A percentile compares a stretch with the other conserved stretches of the same genome.
Evolutionary conservation across 257 asterid species (phyloP).

Genomic region (Capsicum chinense): DNA sequence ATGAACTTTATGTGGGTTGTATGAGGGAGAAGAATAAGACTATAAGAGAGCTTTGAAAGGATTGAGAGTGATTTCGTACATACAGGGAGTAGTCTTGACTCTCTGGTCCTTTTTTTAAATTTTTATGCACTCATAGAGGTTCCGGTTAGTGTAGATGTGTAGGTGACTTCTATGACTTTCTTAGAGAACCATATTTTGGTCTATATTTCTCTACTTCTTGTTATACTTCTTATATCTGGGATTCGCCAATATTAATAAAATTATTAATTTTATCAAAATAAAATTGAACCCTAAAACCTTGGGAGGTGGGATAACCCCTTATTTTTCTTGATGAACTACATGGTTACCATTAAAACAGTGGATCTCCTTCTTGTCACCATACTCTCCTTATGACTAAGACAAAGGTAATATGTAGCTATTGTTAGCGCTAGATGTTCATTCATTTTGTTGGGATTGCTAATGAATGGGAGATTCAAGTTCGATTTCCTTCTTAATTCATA

Average conservation of each 20-base stretch:
- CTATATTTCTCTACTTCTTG: not conserved
- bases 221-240: not conserved
- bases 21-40: not conserved
- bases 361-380: conserved; percentile 9
- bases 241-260: not conserved
- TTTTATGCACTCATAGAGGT: not conserved
- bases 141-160: not conserved
- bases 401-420: not conserved
- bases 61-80: not conserved
- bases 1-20: not conserved
- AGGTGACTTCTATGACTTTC: not conserved
- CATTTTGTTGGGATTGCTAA: not conserved
- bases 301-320: not conserved
- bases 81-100: not conserved
- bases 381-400: not conserved
- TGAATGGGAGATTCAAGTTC: conserved; percentile 13
- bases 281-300: not conserved
- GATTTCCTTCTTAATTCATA: conserved; percentile 1
- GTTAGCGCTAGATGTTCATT: not conserved
- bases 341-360: not conserved
- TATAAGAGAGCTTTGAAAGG: not conserved
- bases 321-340: conserved; percentile 3
- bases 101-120: not conserved
- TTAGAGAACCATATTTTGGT: not conserved
- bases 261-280: not conserved